phyloP scores from a whole-genome alignment of 106 monocot species.

The Vanilla planifolia region DNA sequence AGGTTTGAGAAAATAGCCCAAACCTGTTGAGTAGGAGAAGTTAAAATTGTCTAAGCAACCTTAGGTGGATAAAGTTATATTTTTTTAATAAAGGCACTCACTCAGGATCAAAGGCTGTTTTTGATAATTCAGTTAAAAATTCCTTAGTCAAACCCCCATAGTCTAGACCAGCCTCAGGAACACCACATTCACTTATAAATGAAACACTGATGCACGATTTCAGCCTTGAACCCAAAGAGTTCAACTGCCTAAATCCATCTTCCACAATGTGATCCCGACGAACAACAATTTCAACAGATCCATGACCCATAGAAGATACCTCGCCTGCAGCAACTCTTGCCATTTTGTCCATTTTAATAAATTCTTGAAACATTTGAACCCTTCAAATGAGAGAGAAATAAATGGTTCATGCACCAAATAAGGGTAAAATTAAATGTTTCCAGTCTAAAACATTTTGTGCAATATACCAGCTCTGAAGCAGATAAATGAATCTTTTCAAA shows the following conservation, averaged over 20 bases:
- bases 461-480: too few species aligned
- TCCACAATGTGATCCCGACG: slow-evolving; percentile 81
- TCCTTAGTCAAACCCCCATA: slow-evolving; percentile 96
- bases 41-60: background rate
- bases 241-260: slow-evolving; percentile 83
- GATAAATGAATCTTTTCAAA: too few species aligned
- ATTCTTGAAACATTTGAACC: slow-evolving; percentile 90
- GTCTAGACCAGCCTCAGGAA: slow-evolving; percentile 92
- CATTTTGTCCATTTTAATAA: slow-evolving; percentile 72
- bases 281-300: slow-evolving; percentile 62
- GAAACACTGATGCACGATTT: slow-evolving; percentile 79
- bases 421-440: background rate
- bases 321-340: slow-evolving; percentile 58
- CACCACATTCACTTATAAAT: slow-evolving; percentile 81
- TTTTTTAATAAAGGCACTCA: slow-evolving; percentile 23
- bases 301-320: slow-evolving; percentile 42
- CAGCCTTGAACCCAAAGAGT: slow-evolving; percentile 65
- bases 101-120: slow-evolving; percentile 74
- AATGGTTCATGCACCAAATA: background rate
- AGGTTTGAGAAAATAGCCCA: slow-evolving; percentile 65
- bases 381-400: slow-evolving; percentile 24
- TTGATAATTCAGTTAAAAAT: slow-evolving; percentile 83
- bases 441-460: too few species aligned
- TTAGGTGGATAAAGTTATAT: background rate
- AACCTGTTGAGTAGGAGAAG: slow-evolving; percentile 37